Conservation (phyloP, 352 stramenopile genomes). For the Phytopythium litorale region DNA sequence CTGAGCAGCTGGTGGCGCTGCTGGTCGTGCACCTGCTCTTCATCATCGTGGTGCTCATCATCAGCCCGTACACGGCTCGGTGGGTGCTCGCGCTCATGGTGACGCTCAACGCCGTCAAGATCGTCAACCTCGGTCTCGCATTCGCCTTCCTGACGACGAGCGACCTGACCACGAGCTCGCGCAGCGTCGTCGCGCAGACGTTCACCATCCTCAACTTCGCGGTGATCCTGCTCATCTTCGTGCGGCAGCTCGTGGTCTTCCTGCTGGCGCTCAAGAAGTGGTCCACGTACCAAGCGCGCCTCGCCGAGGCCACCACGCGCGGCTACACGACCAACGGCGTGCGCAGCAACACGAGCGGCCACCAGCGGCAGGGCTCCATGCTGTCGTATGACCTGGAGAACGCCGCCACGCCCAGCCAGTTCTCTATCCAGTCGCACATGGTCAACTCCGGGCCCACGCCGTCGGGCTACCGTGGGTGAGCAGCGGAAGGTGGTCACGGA, state of each 20-base stretch:
- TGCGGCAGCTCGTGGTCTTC: slow-evolving; percentile 57
- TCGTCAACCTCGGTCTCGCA: slow-evolving; percentile 48
- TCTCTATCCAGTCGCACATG: slow-evolving; percentile 10
- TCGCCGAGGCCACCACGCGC: slow-evolving; percentile 6
- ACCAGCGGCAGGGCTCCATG: slow-evolving; percentile 2
- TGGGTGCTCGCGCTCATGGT: slow-evolving; percentile 33
- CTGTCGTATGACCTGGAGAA: slow-evolving; percentile 9
- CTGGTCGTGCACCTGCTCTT: slow-evolving; percentile 52
- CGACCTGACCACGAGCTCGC: slow-evolving; percentile 26
- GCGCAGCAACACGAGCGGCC: not conserved
- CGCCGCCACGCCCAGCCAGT: slow-evolving; percentile 7
- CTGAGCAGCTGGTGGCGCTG: slow-evolving; percentile 48
- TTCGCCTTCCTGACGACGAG: slow-evolving; percentile 58
- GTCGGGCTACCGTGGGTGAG: slow-evolving; percentile 4
- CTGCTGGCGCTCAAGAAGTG: slow-evolving; percentile 45
- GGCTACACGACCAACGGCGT: not conserved
- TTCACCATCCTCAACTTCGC: slow-evolving; percentile 61
- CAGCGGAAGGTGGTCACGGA: not conserved
- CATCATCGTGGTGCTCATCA: slow-evolving; percentile 37
- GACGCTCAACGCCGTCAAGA: slow-evolving; percentile 32
- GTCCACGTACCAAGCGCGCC: slow-evolving; percentile 24
- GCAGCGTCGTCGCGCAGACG: slow-evolving; percentile 35
- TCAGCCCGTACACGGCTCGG: slow-evolving; percentile 43
- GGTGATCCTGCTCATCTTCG: slow-evolving; percentile 52
- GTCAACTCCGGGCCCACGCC: not conserved